phyloP scores from a whole-genome alignment of 1,284 basidiomycete species.

The Papiliotrema terrestris region DNA sequence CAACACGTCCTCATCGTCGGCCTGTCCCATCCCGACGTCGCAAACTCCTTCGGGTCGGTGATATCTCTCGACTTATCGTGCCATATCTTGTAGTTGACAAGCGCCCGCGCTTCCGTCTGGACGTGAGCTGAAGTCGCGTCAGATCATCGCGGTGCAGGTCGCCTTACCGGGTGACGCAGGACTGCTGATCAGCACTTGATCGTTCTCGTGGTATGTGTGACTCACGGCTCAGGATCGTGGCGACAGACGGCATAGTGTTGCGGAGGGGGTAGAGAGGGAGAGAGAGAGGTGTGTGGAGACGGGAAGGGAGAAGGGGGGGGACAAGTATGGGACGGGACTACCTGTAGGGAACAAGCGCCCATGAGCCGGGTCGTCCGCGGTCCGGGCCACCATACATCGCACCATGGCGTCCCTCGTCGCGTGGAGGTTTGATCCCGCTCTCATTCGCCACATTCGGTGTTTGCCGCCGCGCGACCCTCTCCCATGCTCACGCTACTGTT shows the following conservation, averaged over 20 bases:
- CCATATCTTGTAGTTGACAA: slow-evolving; percentile 75
- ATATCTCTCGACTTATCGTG: slow-evolving; percentile 72
- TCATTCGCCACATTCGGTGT: not conserved
- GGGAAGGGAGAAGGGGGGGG: not conserved
- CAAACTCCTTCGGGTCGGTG: slow-evolving; percentile 63
- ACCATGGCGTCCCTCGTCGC: no score
- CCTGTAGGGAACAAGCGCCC: no score
- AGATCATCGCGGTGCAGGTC: no score
- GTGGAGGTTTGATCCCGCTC: no score
- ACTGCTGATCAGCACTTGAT: slow-evolving; percentile 21
- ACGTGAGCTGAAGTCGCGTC: not conserved
- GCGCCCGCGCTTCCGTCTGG: slow-evolving; percentile 71
- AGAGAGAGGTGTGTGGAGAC: not conserved
- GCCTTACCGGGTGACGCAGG: slow-evolving; percentile 31
- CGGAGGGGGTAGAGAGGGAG: not conserved
- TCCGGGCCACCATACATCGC: no score
- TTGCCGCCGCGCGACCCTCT: not conserved
- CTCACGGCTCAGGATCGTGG: slow-evolving; percentile 35
- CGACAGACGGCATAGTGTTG: slow-evolving; percentile 8
- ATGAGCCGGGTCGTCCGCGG: no score
- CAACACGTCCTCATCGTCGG: slow-evolving; percentile 84
- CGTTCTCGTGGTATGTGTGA: not conserved
- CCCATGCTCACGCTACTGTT: not conserved
- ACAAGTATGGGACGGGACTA: not conserved
- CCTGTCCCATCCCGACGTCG: slow-evolving; percentile 77